A percentile compares a stretch with the other conserved stretches of the same genome.
Evolutionary conservation across 2,329 filamentous ascomycete species (phyloP).

Genomic region (Diplodia corticola): DNA sequence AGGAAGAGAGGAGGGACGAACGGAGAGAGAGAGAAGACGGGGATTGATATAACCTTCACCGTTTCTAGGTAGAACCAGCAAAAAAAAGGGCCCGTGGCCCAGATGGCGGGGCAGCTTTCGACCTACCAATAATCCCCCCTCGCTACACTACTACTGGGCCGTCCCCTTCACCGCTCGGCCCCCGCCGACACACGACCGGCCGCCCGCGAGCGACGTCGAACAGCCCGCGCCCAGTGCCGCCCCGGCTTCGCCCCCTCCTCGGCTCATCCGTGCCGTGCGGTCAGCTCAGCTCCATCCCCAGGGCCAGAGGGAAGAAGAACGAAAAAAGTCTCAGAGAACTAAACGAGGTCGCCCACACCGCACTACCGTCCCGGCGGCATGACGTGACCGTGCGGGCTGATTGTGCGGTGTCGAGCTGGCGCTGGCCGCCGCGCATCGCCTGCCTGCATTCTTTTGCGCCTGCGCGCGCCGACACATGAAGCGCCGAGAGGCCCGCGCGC

Average conservation of each 20-base stretch:
- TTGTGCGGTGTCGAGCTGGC: slow-evolving; percentile 12
- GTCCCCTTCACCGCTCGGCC: slow-evolving; percentile 11
- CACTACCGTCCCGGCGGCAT: neutral
- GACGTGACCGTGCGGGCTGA: neutral
- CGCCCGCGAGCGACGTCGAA: too few relatives aligned
- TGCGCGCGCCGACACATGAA: neutral
- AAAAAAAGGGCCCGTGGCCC: slow-evolving; percentile 4
- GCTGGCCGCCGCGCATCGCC: too few relatives aligned
- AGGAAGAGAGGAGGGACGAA: neutral
- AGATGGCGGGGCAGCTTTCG: slow-evolving; percentile 14
- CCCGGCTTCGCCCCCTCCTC: neutral
- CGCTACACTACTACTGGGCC: neutral
- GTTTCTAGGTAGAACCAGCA: too few relatives aligned
- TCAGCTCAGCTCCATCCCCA: too few relatives aligned
- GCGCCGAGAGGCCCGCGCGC: slow-evolving; percentile 9
- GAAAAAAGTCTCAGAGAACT: too few relatives aligned
- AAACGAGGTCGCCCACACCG: too few relatives aligned
- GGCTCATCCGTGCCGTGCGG: slow-evolving; percentile 14
- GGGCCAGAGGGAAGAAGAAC: neutral
- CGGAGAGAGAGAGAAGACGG: neutral
- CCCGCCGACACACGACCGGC: neutral
- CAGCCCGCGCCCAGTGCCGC: slow-evolving; percentile 15
- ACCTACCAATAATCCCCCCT: too few relatives aligned
- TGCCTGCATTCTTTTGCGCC: too few relatives aligned
- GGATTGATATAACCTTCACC: too few relatives aligned